Base-by-base conservation (phyloP, 495 filamentous ascomycete genomes). In the Penicillium alfredii region DNA sequence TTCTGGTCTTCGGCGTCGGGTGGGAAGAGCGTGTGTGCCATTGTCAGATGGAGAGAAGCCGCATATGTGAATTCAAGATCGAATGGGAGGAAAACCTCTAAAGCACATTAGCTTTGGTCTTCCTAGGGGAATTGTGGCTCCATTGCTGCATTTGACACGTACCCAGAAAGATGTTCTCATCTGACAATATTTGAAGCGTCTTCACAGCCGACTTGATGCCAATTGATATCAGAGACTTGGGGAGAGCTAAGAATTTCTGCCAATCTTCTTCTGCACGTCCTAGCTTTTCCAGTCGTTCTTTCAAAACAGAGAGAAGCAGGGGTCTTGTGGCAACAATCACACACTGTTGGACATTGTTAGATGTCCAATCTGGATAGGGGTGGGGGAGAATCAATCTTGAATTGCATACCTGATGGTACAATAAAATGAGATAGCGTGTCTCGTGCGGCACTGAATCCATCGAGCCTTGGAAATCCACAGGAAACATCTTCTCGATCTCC, bases 381-480 rank as follows among this genome's bases (percentile, higher is more conserved):
- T n/a, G 2, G 15, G 13, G 1, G 19, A 11, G n/a, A 18, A 29
- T 13, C 8, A 8, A 33, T 30, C 9, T n/a, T n/a, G n/a, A n/a
- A n/a, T n/a, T n/a, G n/a, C 34, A 10, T 35, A 61, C 61, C 45
- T 63, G 63, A 39, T 68, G 63, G 35, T 68, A 62, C 12, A 62
- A 38, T 7, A 68, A 22, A 16, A 46, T 60, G 21, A 59, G 53
- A 38, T 63, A 44, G 4, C 55, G 49, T 9, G 61, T 62, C 9
- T 51, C 56, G 29, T 52, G 51, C 0, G 60, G 51, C 46, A 65
- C 50, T 2, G 49, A 53, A 24, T 60, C 58, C 7, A 55, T 35
- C 6, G 57, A 50, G 21, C 46, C 48, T 4, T 52, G 44, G 18
- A 47, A 40, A 10, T 53, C 47, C 7, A 47, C 16, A 13, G 49